Conservation (phyloP, 208 protist genomes). For the Giardia duodenalis region DNA sequence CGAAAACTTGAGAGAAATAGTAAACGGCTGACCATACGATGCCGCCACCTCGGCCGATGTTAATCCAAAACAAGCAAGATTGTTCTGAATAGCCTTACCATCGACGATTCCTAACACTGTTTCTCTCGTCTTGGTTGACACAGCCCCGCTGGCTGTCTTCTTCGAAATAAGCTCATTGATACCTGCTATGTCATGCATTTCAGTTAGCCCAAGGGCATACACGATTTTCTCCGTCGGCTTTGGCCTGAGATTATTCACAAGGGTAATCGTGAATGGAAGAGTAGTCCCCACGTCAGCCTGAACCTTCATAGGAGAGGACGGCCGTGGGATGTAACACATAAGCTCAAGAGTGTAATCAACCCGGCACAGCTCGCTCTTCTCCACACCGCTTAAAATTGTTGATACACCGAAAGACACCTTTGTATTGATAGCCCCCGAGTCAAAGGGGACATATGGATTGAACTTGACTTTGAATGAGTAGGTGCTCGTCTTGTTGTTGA, state of each 20-base stretch:
- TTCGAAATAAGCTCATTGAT: not conserved
- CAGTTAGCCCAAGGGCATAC: not conserved
- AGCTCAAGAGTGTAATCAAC: not conserved
- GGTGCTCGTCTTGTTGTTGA: not conserved
- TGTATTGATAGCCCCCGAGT: not conserved
- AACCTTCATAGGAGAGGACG: constrained; percentile 14
- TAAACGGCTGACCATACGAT: not conserved
- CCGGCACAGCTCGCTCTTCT: not conserved
- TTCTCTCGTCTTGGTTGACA: not conserved
- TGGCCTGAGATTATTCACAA: not conserved
- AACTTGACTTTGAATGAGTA: not conserved
- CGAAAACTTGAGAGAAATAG: not conserved
- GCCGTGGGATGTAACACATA: not conserved
- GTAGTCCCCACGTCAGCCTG: constrained; percentile 13
- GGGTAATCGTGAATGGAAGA: not conserved
- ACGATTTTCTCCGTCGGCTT: not conserved
- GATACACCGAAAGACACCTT: not conserved
- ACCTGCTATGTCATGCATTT: not conserved
- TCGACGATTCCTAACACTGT: not conserved
- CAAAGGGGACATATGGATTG: not conserved
- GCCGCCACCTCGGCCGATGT: not conserved
- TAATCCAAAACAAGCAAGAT: not conserved
- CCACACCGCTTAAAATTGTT: not conserved
- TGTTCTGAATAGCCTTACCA: not conserved
- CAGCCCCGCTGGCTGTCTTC: not conserved